These are phyloP conservation scores for Amanita rubescens DNA, from an alignment of 768 basidiomycete species.

Conservation along the genomic window DNA sequence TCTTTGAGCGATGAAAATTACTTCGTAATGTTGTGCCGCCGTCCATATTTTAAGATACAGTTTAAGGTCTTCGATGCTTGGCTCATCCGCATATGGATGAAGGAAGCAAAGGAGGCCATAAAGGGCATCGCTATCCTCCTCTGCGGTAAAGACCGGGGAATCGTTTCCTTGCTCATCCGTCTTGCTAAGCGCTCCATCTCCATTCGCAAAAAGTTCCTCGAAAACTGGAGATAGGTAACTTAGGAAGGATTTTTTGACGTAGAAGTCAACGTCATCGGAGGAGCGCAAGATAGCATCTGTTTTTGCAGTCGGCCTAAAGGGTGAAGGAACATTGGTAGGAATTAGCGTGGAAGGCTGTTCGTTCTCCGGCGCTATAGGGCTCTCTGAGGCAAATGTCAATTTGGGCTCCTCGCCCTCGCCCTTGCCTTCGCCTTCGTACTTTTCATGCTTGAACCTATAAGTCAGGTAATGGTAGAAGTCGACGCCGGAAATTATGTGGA, in stretches of 20 bases:
- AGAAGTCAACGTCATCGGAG: slow-evolving; percentile 24
- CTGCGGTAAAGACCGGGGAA: slow-evolving; percentile 2
- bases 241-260: slow-evolving; percentile 19
- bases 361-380: no score
- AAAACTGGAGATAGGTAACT: slow-evolving; percentile 25
- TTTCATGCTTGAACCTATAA: neutral
- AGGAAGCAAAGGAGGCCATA: slow-evolving; percentile 7
- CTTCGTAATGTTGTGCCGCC: slow-evolving; percentile 2
- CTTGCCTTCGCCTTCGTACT: neutral
- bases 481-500: neutral
- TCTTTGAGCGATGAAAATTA: neutral
- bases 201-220: slow-evolving; percentile 18
- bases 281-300: slow-evolving; percentile 20
- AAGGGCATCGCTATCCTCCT: slow-evolving; percentile 9
- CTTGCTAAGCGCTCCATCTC: neutral
- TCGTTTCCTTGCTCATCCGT: neutral
- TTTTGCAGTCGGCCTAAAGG: neutral
- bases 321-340: neutral
- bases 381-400: neutral
- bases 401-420: neutral
- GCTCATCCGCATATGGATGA: slow-evolving; percentile 1
- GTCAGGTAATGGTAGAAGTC: neutral
- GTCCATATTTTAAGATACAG: neutral
- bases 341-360: neutral
- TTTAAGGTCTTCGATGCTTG: neutral